phyloP scores from a whole-genome alignment of 495 filamentous ascomycete genomes.

The Xylaria castorea region DNA sequence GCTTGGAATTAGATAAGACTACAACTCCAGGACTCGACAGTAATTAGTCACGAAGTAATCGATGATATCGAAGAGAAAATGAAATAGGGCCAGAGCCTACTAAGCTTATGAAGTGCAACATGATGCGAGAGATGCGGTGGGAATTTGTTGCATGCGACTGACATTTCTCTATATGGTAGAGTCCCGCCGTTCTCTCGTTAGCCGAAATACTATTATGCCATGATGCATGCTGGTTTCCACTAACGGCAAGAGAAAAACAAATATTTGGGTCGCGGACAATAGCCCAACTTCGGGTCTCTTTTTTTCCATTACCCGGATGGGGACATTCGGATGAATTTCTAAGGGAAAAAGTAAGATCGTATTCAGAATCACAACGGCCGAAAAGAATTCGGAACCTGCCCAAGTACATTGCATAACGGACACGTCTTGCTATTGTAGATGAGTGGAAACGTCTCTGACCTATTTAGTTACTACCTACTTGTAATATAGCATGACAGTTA shows the following conservation, averaged over 20 bases:
- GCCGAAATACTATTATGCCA: background rate
- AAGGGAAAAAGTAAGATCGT: background rate
- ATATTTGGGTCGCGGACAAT: background rate
- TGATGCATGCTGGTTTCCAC: background rate
- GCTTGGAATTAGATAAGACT: too few relatives aligned
- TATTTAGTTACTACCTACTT: background rate
- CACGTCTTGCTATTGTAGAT: background rate
- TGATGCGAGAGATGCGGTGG: background rate
- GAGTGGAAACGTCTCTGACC: background rate
- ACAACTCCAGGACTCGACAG: too few relatives aligned
- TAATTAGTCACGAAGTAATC: too few relatives aligned
- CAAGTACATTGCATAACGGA: background rate
- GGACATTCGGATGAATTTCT: background rate
- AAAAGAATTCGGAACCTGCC: background rate
- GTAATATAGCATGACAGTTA: slow-evolving; percentile 19
- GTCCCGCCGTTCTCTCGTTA: background rate
- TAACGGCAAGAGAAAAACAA: background rate
- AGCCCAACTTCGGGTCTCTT: background rate
- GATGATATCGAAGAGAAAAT: background rate
- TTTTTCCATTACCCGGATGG: background rate
- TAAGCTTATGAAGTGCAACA: background rate
- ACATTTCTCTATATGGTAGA: background rate
- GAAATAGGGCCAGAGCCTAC: background rate
- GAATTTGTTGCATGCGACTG: background rate
- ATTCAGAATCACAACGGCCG: background rate